Percentiles rank a stretch among this genome's conserved stretches.
phyloP scores from a whole-genome alignment of 2,329 filamentous ascomycete species.

The Claviceps sp. region DNA sequence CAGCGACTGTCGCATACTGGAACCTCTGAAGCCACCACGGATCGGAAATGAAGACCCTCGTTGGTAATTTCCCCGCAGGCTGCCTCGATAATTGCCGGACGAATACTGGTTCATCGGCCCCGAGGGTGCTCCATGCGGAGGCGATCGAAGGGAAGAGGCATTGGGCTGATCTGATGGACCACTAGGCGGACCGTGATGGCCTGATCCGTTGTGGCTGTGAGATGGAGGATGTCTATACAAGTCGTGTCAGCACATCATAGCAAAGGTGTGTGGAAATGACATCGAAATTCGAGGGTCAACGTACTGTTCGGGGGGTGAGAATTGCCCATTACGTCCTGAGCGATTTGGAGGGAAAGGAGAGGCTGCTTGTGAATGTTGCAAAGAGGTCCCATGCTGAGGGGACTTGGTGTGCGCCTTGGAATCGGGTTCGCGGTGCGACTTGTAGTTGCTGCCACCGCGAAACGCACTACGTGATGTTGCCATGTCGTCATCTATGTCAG shows the following conservation, averaged over 20 bases:
- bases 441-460: conserved; percentile 27
- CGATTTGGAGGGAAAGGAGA: conserved; percentile 28
- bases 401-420: conserved; percentile 25
- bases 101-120: conserved; percentile 43
- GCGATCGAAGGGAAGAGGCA: conserved; percentile 30
- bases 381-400: conserved; percentile 29
- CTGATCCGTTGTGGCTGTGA: conserved; percentile 38
- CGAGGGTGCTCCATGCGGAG: conserved; percentile 42
- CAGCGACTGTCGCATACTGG: conserved; percentile 56
- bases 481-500: conserved; percentile 39
- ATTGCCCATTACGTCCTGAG: conserved; percentile 25
- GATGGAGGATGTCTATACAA: conserved; percentile 38
- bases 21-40: conserved; percentile 41
- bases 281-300: conserved; percentile 7
- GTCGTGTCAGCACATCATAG: conserved; percentile 4
- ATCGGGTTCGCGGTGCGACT: conserved; percentile 24
- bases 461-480: conserved; percentile 27
- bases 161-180: conserved; percentile 43
- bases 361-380: conserved; percentile 30
- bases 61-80: conserved; percentile 19
- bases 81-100: conserved; percentile 27
- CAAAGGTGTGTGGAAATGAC: not conserved
- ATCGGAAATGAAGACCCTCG: conserved; percentile 45
- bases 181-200: conserved; percentile 36
- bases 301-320: conserved; percentile 26